Conservation (phyloP, 2,329 filamentous ascomycete genomes). For the Diaporthe nobilis region DNA sequence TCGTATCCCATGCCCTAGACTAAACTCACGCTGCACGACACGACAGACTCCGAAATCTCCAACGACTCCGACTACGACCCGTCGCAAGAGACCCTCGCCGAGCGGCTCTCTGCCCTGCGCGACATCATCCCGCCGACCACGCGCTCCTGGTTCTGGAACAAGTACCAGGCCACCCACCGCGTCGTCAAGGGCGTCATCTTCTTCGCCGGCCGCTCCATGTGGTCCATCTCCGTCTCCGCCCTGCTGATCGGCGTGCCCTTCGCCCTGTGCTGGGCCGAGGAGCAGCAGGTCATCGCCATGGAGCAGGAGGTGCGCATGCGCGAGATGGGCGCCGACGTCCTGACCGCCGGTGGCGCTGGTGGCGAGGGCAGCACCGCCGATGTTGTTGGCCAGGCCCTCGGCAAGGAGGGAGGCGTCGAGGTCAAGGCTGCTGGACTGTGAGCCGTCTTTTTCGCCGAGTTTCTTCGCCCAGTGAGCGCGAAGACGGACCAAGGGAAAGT, state of each 20-base stretch:
- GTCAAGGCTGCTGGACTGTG: conserved; percentile 65
- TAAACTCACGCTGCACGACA: conserved; percentile 26
- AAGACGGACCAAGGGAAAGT: not conserved
- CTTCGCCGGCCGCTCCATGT: conserved; percentile 88
- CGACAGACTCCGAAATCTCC: conserved; percentile 84
- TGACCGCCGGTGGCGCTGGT: conserved; percentile 63
- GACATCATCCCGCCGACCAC: conserved; percentile 83
- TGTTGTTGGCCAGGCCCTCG: conserved; percentile 65
- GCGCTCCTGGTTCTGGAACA: conserved; percentile 76
- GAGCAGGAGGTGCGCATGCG: conserved; percentile 98
- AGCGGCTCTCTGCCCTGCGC: conserved; percentile 79
- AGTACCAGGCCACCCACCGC: conserved; percentile 66
- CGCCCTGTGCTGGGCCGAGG: conserved; percentile 92
- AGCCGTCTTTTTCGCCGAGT: conserved; percentile 40
- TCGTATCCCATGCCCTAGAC: conserved; percentile 4
- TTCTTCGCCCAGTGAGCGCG: not conserved
- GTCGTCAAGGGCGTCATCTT: conserved; percentile 73
- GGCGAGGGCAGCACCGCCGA: conserved; percentile 60
- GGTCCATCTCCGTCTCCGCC: conserved; percentile 91
- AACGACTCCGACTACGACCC: conserved; percentile 81
- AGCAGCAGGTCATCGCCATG: conserved; percentile 97
- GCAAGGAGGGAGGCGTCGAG: conserved; percentile 59
- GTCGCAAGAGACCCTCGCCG: conserved; percentile 70
- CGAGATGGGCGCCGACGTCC: conserved; percentile 84
- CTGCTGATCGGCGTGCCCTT: conserved; percentile 93